A percentile compares a stretch with the other conserved stretches of the same genome.
These are phyloP conservation scores for Lepiota subincarnata DNA, from an alignment of 768 basidiomycete genomes.

Conservation along the genomic window DNA sequence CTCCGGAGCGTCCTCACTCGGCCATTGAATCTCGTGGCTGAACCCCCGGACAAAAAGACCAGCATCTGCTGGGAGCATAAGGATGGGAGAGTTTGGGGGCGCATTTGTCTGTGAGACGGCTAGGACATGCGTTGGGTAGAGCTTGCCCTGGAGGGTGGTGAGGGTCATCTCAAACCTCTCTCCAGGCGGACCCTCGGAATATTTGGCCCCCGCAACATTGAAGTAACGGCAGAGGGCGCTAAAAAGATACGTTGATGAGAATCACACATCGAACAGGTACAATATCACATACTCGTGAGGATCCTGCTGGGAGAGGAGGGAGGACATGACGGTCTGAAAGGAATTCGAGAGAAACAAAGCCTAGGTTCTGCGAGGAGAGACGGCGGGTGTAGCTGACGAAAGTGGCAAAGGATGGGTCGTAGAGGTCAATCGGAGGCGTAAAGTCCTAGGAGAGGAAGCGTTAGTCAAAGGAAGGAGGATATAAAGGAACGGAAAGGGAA, in stretches of 20 bases:
- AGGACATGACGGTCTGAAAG: slow-evolving; percentile 21
- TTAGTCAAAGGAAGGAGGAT: slow-evolving; percentile 13
- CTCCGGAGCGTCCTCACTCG: slow-evolving; percentile 3
- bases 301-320: slow-evolving; percentile 27
- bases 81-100: slow-evolving; percentile 26
- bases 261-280: neutral
- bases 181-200: slow-evolving; percentile 28
- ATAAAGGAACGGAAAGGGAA: slow-evolving; percentile 10
- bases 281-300: slow-evolving; percentile 30
- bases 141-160: slow-evolving; percentile 33
- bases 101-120: slow-evolving; percentile 35
- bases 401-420: neutral
- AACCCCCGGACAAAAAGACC: slow-evolving; percentile 40
- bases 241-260: slow-evolving; percentile 1
- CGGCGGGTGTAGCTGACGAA: neutral
- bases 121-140: slow-evolving; percentile 53
- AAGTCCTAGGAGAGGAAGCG: slow-evolving; percentile 6
- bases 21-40: slow-evolving; percentile 26
- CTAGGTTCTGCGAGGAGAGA: slow-evolving; percentile 4
- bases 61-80: slow-evolving; percentile 49
- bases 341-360: neutral
- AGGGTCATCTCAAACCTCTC: slow-evolving; percentile 46
- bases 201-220: slow-evolving; percentile 27
- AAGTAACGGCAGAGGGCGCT: slow-evolving; percentile 45
- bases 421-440: neutral